These are phyloP conservation scores for Mimosa pudica DNA, from an alignment of 306 rosid species.

Conservation along the genomic window DNA sequence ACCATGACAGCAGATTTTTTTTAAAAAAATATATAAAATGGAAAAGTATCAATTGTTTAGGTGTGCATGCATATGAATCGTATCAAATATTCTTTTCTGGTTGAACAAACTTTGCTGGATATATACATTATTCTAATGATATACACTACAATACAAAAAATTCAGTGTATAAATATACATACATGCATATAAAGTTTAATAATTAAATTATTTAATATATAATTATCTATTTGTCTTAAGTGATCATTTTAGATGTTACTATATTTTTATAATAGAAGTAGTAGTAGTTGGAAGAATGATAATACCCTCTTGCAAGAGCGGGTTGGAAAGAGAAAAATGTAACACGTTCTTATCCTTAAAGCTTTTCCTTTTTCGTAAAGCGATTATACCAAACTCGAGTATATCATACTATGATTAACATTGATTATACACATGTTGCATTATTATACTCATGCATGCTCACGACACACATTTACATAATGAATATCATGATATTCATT, in stretches of 20 bases:
- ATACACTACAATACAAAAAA: background rate
- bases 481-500: no score
- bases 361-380: slow-evolving; percentile 19
- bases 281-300: slow-evolving; percentile 17
- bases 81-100: background rate
- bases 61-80: background rate
- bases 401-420: background rate
- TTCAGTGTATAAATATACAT: background rate
- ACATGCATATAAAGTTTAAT: no score
- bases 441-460: slow-evolving; percentile 27
- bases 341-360: slow-evolving; percentile 12
- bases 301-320: background rate
- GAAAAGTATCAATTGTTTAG: background rate
- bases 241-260: background rate
- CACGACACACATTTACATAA: slow-evolving; percentile 25
- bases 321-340: background rate
- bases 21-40: background rate
- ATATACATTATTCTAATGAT: background rate
- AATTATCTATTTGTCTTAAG: background rate
- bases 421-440: slow-evolving; percentile 16
- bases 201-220: background rate
- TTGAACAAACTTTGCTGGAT: background rate
- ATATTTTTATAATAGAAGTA: background rate
- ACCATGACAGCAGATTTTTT: background rate
- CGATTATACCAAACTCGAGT: slow-evolving; percentile 34